Percentiles rank a stretch among this genome's conserved stretches.
These are phyloP conservation scores for Pseudovirgaria hyperparasitica DNA, from an alignment of 2,329 filamentous ascomycete genomes.

Conservation along the genomic window DNA sequence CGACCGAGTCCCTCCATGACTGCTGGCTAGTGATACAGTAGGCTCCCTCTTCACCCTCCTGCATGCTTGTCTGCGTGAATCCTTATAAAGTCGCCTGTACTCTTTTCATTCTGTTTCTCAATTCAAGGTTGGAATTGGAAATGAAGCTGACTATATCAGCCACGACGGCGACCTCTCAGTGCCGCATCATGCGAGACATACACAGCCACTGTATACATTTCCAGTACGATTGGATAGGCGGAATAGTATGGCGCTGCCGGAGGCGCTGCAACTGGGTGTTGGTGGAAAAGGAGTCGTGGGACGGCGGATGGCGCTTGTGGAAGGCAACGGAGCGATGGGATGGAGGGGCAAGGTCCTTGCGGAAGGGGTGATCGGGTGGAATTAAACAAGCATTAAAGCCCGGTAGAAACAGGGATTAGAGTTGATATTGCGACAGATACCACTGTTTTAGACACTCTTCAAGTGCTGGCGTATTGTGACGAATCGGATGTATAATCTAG, in stretches of 20 bases:
- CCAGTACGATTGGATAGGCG: slow-evolving; percentile 5
- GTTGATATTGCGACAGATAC: no score
- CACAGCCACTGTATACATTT: slow-evolving; percentile 16
- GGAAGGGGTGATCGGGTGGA: slow-evolving; percentile 23
- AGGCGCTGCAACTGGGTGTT: slow-evolving; percentile 17
- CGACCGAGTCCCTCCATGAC: slow-evolving; percentile 2
- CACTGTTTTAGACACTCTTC: no score
- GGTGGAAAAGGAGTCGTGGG: slow-evolving; percentile 20
- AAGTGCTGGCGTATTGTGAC: no score
- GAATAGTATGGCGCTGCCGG: slow-evolving; percentile 9
- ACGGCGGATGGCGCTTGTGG: slow-evolving; percentile 19
- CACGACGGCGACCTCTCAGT: slow-evolving; percentile 18
- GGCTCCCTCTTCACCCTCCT: no score
- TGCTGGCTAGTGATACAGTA: slow-evolving; percentile 22
- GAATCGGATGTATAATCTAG: no score
- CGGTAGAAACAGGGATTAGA: no score
- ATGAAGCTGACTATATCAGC: slow-evolving; percentile 6
- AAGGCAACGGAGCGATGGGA: slow-evolving; percentile 9
- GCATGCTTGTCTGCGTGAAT: no score
- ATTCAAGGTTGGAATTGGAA: not conserved
- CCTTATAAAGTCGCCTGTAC: not conserved
- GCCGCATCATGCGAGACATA: slow-evolving; percentile 1
- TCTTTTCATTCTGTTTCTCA: slow-evolving; percentile 1
- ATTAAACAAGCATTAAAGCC: no score
- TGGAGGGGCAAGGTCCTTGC: slow-evolving; percentile 13